These are phyloP conservation scores for Gardenia jasminoides DNA, from an alignment of 257 asterid species.

Conservation along the genomic window DNA sequence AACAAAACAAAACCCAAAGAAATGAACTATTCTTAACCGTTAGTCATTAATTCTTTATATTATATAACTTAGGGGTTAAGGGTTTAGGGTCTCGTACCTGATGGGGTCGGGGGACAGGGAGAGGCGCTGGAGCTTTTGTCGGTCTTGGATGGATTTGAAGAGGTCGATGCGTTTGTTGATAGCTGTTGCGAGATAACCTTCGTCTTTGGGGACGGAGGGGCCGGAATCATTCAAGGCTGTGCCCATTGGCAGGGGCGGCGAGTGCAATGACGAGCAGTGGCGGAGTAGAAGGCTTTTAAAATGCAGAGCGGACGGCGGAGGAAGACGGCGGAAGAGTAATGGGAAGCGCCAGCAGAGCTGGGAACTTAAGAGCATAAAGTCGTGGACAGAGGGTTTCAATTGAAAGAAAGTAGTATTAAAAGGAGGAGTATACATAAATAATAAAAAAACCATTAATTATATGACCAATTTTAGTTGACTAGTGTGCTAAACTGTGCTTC, in stretches of 20 bases:
- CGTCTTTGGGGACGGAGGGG: conserved; percentile 47
- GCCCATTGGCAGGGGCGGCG: conserved; percentile 41
- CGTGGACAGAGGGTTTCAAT: conserved; percentile 6
- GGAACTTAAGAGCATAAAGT: conserved; percentile 20
- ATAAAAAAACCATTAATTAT: too few relatives aligned
- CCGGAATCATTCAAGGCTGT: conserved; percentile 38
- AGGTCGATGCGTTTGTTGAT: conserved; percentile 57
- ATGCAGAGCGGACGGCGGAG: conserved; percentile 10
- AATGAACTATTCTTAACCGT: not conserved
- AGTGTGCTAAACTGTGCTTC: too few relatives aligned
- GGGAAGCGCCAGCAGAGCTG: conserved; percentile 31
- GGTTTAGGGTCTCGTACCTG: conserved; percentile 28
- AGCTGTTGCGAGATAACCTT: conserved; percentile 56
- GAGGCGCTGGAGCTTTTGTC: conserved; percentile 52
- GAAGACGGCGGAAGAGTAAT: conserved; percentile 31
- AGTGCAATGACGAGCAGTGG: conserved; percentile 12
- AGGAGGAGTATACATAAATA: too few relatives aligned
- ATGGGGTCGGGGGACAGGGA: conserved; percentile 63
- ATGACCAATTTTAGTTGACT: too few relatives aligned
- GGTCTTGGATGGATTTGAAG: conserved; percentile 50
- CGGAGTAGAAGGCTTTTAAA: conserved; percentile 17
- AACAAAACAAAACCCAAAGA: not conserved
- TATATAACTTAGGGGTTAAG: not conserved
- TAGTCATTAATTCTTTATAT: not conserved
- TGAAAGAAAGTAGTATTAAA: not conserved